A percentile compares a stretch with the other conserved stretches of the same genome.
Evolutionary conservation across 345 rosid species (phyloP).

Genomic region (Dipteronia sinensis): DNA sequence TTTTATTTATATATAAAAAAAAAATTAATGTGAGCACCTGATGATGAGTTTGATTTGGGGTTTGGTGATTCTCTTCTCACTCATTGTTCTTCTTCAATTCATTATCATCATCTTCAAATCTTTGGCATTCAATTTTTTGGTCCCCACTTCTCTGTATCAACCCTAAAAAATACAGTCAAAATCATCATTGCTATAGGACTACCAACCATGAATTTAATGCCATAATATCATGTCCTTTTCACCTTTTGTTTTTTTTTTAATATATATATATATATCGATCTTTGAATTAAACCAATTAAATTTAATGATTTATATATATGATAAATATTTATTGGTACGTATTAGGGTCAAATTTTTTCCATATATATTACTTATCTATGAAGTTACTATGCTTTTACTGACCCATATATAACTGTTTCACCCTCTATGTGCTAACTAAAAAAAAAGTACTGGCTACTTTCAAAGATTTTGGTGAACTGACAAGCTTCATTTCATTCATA

Average conservation of each 20-base stretch:
- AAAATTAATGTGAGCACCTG: neutral
- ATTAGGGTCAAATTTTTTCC: no score
- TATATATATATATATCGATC: no score
- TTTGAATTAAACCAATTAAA: no score
- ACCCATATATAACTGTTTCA: neutral
- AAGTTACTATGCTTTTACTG: neutral
- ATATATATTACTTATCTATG: no score
- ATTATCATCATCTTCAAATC: neutral
- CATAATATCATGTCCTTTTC: conserved; percentile 18
- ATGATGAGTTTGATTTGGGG: neutral
- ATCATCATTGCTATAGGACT: conserved; percentile 15
- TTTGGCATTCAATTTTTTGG: conserved; percentile 11
- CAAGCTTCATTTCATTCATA: neutral
- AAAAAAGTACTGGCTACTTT: no score
- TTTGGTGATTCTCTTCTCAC: neutral
- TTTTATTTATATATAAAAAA: no score
- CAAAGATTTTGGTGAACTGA: neutral
- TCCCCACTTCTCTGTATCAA: conserved; percentile 22
- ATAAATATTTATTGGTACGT: no score
- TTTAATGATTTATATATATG: no score
- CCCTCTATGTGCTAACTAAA: neutral
- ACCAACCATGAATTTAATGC: conserved; percentile 25
- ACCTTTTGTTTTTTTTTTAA: neutral
- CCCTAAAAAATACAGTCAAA: conserved; percentile 7
- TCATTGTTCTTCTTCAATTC: neutral